Evolutionary conservation across 108 stramenopile species (phyloP).

Genomic region (Chaetoceros muelleri): DNA sequence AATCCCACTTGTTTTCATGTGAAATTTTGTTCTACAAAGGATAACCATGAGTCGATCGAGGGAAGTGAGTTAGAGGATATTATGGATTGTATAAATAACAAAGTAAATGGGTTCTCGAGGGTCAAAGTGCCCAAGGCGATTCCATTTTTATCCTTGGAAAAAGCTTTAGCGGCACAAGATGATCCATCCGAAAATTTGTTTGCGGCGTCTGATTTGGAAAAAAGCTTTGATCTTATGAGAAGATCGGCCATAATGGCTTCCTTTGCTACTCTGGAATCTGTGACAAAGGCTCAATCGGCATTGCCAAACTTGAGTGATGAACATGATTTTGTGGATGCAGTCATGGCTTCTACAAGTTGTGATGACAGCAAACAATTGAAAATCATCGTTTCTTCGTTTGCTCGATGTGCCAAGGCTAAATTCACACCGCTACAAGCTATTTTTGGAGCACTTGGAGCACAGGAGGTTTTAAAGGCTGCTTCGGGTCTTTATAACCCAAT

Average conservation of each 20-base stretch:
- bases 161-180: slow-evolving; percentile 21
- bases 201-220: slow-evolving; percentile 77
- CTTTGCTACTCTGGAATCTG: slow-evolving; percentile 50
- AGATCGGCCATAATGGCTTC: slow-evolving; percentile 41
- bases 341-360: slow-evolving; percentile 1
- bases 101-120: slow-evolving; percentile 41
- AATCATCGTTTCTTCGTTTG: slow-evolving; percentile 20
- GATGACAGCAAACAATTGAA: background rate
- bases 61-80: slow-evolving; percentile 6
- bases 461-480: slow-evolving; percentile 78
- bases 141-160: slow-evolving; percentile 39
- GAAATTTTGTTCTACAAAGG: slow-evolving; percentile 7
- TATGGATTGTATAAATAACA: slow-evolving; percentile 19
- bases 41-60: background rate
- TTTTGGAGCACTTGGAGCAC: slow-evolving; percentile 71
- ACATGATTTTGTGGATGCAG: slow-evolving; percentile 11
- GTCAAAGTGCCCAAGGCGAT: slow-evolving; percentile 43
- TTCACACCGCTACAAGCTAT: slow-evolving; percentile 70
- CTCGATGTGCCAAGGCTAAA: slow-evolving; percentile 49
- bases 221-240: slow-evolving; percentile 61
- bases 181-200: slow-evolving; percentile 29
- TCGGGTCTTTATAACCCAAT: slow-evolving; percentile 80
- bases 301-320: slow-evolving; percentile 20
- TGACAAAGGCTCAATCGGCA: slow-evolving; percentile 31
- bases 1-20: slow-evolving; percentile 54